Evolutionary conservation across 305 asterid species (phyloP), one percentile per base, ranked within the genome.

Genomic region (Fraxinus ornus): DNA sequence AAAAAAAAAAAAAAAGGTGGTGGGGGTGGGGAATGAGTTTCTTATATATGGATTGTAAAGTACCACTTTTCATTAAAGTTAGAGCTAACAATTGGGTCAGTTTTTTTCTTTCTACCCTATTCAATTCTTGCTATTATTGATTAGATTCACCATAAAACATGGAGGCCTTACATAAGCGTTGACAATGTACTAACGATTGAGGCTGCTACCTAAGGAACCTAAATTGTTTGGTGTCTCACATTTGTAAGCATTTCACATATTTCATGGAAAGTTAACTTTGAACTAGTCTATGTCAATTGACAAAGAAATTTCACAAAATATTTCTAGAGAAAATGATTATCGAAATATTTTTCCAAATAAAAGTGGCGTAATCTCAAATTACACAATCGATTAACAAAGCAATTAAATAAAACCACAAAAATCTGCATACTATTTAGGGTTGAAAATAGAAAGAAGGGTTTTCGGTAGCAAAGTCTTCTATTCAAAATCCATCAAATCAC

Each of bases 221-320:
- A 78, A 52, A 55, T 9, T 47, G 33, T 32, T 8, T 70, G 24
- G 76, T 78, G 79, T 55, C 79, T 71, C 85, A 52, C 79, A 71
- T 47, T 36, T 78, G 85, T 12, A 78, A 77, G 12, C 22, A 32
- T 70, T 71, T 71, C 26, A 52, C 62, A 26, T 1, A 13, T 49
- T 41, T 22, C 68, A 62, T 4, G 10, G 37, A 21, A 78, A 78
- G 79, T 57, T 78, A 36, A 78, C 70, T 35, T 19, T 15, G 33
- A 64, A 64, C 35, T 3, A 3, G 73, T 64, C 2, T 62, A 7
- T 62, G 71, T 9, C 17, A 9, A 24, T 9, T 2, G n/a, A 8
- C 17, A 6, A 60, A 0, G 26, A 60, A 60, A 6, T 60, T 60
- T 60, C 7, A 60, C 30, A 19, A 60, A 21, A 1, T 60, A 21